Evolutionary conservation across 2,329 filamentous ascomycete genomes (phyloP), one percentile per base, ranked within the genome.

Genomic region (Trichoderma polysporum): DNA sequence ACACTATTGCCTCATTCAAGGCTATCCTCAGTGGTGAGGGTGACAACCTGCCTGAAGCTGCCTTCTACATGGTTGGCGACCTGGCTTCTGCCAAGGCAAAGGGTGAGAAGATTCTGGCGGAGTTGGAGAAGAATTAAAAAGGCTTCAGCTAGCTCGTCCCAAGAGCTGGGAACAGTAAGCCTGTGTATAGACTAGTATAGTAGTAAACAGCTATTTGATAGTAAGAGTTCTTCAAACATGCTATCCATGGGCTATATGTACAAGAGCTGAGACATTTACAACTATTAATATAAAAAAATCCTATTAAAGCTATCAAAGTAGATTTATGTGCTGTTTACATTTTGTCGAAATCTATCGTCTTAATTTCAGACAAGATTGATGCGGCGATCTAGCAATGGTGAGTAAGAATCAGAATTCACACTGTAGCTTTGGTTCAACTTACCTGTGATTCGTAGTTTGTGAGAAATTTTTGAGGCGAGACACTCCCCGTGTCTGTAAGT

Each of bases 41-140:
- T 86, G 95, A 99, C 81, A 90, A 92, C 84, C 88, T 99, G 73
- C 95, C 95, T 74, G 95, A 98, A 85, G 90, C 90, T 90, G 90
- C 85, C 80, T 86, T 97, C 90, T 97, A 97, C 91, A 97, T 97
- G 94, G 94, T 98, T 81, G 95, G 95, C 81, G 91, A 97, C 86
- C 90, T 98, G 76, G 92, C 92, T 76, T 93, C 92, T 72, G 95
- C 94, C 74, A 91, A 91, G 80, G 89, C 87, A 79, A 99, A 99
- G 93, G 95, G 94, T 86, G 94, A 97, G 90, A 97, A 98, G 93
- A 98, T 99, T 87, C 86, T 99, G 80, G 94, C 95, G 76, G 95
- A 98, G 77, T 87, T 98, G 76, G 92, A 95, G 81, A 84, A 84
- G 77, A 83, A 83, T 77, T 83, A 84, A 81, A 75, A 71, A 73